Evolutionary conservation across 2,329 filamentous ascomycete genomes (phyloP), one percentile per base, ranked within the genome.

Genomic region (Aspergillus sp.): DNA sequence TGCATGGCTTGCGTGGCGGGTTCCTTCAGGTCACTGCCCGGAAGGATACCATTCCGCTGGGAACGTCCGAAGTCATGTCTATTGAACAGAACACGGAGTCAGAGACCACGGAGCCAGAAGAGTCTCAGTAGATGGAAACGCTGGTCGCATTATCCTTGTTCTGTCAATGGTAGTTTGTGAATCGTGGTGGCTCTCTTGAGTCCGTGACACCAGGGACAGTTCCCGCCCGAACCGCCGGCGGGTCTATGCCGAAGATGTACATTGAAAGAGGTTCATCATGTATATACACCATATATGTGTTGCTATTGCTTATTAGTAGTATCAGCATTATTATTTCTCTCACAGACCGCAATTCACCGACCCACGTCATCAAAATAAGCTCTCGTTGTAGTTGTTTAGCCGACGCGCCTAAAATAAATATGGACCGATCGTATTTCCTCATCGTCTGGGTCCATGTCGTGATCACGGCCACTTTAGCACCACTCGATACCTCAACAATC

Each of bases 11-110:
- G 57, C 20, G 40, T 63, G 34, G 55, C 56, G 11, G 62, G 55
- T 73, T 62, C 48, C 39, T 73, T 8, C 68, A 70, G 60, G 66
- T 71, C 30, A 66, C 66, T 57, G 70, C 70, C 54, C 70, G 65
- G 4, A 60, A 61, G 60, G 70, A 68, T 17, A 62, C 63, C n/a
- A 59, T 58, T 27, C 60, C 63, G 30, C 54, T 73, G 13, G 55
- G 64, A 4, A 64, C 57, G 3, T 70, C 67, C 0, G 58, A 59
- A 2, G 57, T 68, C 53, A 56, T 37, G 8, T 40, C 15, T 47
- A 61, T 56, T 55, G 30, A n/a, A 52, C 27, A 37, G 42, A 13
- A 41, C 56, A 24, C n/a, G 19, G 8, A 34, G 2, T 17, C 19
- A 50, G 27, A 37, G 42, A 13, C 39, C 56, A 24, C n/a, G 19